A percentile compares a stretch with the other conserved stretches of the same genome.
phyloP scores from a whole-genome alignment of 208 protist genomes.

The Trypanosoma theileri region DNA sequence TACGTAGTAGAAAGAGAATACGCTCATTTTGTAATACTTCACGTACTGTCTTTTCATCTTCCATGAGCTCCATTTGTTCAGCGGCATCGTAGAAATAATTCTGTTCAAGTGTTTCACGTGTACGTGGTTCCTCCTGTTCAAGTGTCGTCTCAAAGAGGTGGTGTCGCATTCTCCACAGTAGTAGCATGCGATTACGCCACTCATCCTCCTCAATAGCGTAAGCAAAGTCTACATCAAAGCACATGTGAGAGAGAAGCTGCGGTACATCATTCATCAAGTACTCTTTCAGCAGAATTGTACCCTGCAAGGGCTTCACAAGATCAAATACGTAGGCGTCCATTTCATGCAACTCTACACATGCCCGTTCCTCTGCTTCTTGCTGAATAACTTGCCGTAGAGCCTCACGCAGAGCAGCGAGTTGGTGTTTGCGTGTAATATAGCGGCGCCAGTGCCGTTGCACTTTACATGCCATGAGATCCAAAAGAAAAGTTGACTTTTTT shows the following conservation, averaged over 20 bases:
- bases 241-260: constrained; percentile 22
- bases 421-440: not conserved
- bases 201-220: constrained; percentile 37
- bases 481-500: constrained; percentile 22
- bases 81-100: constrained; percentile 25
- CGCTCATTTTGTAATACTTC: constrained; percentile 27
- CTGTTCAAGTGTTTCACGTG: constrained; percentile 27
- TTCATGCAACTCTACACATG: constrained; percentile 29
- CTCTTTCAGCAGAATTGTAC: not conserved
- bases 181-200: constrained; percentile 41
- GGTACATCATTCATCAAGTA: constrained; percentile 28
- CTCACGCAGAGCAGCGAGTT: not conserved
- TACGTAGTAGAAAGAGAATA: constrained; percentile 36
- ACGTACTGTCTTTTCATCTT: constrained; percentile 23
- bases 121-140: constrained; percentile 25
- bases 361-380: constrained; percentile 18
- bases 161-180: constrained; percentile 67
- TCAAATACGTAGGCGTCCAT: constrained; percentile 17
- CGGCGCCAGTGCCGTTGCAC: constrained; percentile 27
- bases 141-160: constrained; percentile 33
- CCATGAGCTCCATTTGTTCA: constrained; percentile 19
- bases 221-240: constrained; percentile 18
- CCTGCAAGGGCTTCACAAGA: constrained; percentile 28
- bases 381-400: constrained; percentile 25
- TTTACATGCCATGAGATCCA: constrained; percentile 25